Conservation (phyloP, 495 filamentous ascomycete species). For the Hypoxylon fragiforme region DNA sequence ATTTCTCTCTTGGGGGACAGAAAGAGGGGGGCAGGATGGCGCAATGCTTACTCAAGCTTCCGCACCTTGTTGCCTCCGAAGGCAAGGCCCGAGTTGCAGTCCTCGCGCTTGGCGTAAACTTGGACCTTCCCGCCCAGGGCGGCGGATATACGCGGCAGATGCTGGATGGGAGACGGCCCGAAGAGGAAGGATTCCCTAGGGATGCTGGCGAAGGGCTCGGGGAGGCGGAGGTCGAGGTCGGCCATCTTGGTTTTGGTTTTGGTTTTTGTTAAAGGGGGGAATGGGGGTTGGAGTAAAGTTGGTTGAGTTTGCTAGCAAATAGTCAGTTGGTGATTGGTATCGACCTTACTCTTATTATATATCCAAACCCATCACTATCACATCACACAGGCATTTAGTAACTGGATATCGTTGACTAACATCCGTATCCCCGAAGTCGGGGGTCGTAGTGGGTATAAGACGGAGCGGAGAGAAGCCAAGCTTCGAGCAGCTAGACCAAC, state of each 20-base stretch:
- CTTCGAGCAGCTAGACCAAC: conserved; percentile 1
- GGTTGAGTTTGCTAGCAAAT: background rate
- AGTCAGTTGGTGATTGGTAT: too few species aligned
- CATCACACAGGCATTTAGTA: too few species aligned
- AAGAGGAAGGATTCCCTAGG: conserved; percentile 58
- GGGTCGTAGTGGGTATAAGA: conserved; percentile 14
- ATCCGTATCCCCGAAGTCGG: conserved; percentile 24
- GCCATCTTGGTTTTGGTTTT: too few species aligned
- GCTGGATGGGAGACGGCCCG: conserved; percentile 62
- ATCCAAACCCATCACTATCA: too few species aligned
- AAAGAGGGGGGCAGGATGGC: too few species aligned
- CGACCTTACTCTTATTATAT: too few species aligned
- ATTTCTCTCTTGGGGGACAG: background rate
- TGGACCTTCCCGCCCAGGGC: conserved; percentile 56
- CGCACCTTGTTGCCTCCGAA: conserved; percentile 69
- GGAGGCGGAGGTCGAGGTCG: conserved; percentile 44
- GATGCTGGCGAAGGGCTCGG: conserved; percentile 61
- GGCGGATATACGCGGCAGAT: conserved; percentile 59
- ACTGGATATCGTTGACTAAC: background rate
- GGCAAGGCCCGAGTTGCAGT: conserved; percentile 63
- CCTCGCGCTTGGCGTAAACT: conserved; percentile 67
- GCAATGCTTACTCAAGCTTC: conserved; percentile 66
- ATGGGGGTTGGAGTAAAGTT: background rate
- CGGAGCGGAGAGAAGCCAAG: conserved; percentile 21
- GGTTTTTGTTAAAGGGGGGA: background rate